Evolutionary conservation across 306 rosid genomes (phyloP), one percentile per base, ranked within the genome.

Genomic region (Elaeagnus macrophylla): DNA sequence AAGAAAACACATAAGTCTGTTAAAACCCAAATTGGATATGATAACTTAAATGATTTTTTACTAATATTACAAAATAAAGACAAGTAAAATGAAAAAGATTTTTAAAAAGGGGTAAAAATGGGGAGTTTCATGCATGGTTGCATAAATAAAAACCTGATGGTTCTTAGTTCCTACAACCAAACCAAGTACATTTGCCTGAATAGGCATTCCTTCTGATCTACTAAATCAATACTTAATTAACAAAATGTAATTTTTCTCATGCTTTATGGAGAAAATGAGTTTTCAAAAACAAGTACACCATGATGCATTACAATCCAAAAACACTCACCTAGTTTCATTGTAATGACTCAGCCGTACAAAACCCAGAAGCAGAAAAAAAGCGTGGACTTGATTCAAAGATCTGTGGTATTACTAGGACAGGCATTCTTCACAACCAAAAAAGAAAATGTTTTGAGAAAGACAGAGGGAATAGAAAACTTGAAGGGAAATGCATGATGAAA

Each of bases 301-400:
- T 12, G 47, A 7, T 25, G 32, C 32, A 37, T 47, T 59, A 36
- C 38, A 35, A 6, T n/a, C 37, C 12, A 45, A 41, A 60, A 56
- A 19, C 46, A 61, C 56, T 58, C 53, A 82, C 82, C 89, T 55
- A 67, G 65, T 65, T 75, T 76, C 89, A 81, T 82, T 10, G 71
- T 67, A 74, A 77, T 43, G 65, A 60, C 67, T 42, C 50, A 52
- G 36, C 38, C 49, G 8, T 43, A 48, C 47, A 66, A 57, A 12
- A 63, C 51, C 61, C 61, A 67, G 62, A 57, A 72, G 63, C 58
- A 14, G 68, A 60, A 67, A 73, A 66, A 54, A 19, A 40, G 44
- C 32, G 68, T 63, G 51, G 37, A 53, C 61, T 60, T 40, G 12
- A 61, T 59, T 62, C 53, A 60, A 59, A 70, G 53, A 59, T 64